Evolutionary conservation across 164 flowering plant genomes (phyloP).

Genomic region (Magnolia changhungtana): DNA sequence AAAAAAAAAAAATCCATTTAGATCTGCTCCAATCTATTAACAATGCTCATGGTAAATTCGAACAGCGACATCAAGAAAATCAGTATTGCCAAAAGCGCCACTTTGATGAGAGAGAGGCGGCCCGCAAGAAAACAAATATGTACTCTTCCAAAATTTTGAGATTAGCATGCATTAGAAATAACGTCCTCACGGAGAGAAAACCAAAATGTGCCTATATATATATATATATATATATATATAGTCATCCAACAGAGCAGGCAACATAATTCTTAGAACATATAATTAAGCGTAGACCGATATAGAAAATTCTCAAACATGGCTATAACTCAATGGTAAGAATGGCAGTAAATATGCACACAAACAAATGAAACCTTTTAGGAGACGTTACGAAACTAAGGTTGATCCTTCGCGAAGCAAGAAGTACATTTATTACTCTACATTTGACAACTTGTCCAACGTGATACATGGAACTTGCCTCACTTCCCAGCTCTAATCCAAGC

Average conservation of each 20-base stretch:
- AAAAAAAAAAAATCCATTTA: too few species aligned
- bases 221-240: too few species aligned
- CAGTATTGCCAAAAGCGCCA: too few species aligned
- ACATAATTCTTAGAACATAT: not conserved
- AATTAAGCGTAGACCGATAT: not conserved
- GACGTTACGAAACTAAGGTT: constrained; percentile 74
- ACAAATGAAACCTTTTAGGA: constrained; percentile 58
- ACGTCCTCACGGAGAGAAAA: too few species aligned
- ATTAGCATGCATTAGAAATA: too few species aligned
- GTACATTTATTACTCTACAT: constrained; percentile 70
- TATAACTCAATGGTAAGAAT: not conserved
- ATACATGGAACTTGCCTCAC: constrained; percentile 58
- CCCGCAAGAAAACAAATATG: too few species aligned
- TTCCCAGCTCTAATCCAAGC: constrained; percentile 75
- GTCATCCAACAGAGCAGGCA: not conserved
- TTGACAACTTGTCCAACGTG: constrained; percentile 97
- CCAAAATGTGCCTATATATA: too few species aligned
- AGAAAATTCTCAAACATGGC: not conserved
- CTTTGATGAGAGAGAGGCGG: too few species aligned
- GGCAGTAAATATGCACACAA: not conserved
- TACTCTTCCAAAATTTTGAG: too few species aligned
- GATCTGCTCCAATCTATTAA: too few species aligned
- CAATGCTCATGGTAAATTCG: too few species aligned
- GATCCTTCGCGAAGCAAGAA: constrained; percentile 64
- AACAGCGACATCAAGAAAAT: too few species aligned